Conservation (phyloP, 768 basidiomycete genomes). For the Trametes elegans region DNA sequence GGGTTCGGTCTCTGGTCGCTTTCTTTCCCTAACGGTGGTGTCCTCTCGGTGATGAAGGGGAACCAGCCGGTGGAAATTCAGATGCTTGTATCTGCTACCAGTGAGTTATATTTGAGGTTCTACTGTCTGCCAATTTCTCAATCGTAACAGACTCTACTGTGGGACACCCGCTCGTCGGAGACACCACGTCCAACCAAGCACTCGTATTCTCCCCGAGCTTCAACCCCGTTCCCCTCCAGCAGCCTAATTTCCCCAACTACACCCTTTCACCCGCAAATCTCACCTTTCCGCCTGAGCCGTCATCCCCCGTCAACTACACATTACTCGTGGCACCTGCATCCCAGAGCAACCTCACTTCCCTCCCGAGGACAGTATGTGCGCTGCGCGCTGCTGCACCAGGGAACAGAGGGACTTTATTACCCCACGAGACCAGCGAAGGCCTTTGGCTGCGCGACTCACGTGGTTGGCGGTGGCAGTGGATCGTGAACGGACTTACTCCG, state of each 20-base stretch:
- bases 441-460: conserved; percentile 54
- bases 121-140: not conserved
- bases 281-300: conserved; percentile 39
- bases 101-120: conserved; percentile 14
- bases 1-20: conserved; percentile 57
- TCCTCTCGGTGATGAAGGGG: conserved; percentile 45
- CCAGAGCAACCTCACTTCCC: conserved; percentile 34
- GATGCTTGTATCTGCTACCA: conserved; percentile 48
- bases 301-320: conserved; percentile 40
- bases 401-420: conserved; percentile 28
- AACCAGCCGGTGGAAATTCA: conserved; percentile 48
- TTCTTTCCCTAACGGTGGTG: conserved; percentile 44
- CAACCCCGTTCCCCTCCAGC: conserved; percentile 25
- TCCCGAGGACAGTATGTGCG: conserved; percentile 60
- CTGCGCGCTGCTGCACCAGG: conserved; percentile 36
- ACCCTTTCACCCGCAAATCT: conserved; percentile 61
- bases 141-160: not conserved
- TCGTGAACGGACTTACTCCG: conserved; percentile 55
- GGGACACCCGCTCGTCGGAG: conserved; percentile 56
- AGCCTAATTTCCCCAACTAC: conserved; percentile 71
- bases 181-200: conserved; percentile 71
- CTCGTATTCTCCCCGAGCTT: conserved; percentile 66
- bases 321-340: conserved; percentile 55
- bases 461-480: conserved; percentile 72
- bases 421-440: conserved; percentile 42